Conservation (phyloP, 495 filamentous ascomycete genomes). For the Penicillium herquei region DNA sequence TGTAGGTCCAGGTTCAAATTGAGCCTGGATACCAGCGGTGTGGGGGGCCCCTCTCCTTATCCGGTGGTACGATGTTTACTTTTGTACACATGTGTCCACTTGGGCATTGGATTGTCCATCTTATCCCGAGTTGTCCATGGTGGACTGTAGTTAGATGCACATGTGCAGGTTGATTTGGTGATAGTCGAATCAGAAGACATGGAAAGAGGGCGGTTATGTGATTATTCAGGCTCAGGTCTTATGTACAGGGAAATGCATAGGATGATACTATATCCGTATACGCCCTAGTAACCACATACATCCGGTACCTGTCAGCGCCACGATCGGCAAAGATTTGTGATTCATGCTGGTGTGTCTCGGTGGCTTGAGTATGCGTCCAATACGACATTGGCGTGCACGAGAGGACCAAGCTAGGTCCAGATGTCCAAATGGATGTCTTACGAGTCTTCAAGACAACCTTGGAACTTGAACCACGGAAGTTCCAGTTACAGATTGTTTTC, state of each 20-base stretch:
- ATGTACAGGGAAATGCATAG: background rate
- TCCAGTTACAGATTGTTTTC: no score
- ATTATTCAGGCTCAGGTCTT: no score
- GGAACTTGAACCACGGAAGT: no score
- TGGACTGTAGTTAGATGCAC: background rate
- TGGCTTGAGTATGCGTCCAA: slow-evolving; percentile 13
- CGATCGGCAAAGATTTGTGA: slow-evolving; percentile 1
- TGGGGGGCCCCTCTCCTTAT: slow-evolving; percentile 5
- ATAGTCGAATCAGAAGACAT: background rate
- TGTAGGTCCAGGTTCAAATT: background rate
- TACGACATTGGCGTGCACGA: slow-evolving; percentile 7
- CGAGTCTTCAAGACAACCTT: no score
- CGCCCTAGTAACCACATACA: background rate
- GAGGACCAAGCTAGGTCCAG: background rate
- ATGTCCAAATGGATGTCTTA: no score
- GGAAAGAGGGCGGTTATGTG: background rate
- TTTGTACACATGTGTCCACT: background rate
- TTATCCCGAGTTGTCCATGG: slow-evolving; percentile 2
- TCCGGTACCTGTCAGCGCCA: slow-evolving; percentile 1
- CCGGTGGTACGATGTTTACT: background rate
- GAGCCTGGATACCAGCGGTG: background rate
- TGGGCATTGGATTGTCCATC: background rate
- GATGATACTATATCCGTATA: background rate
- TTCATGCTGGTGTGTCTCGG: background rate
- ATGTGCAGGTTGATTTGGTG: background rate